Conservation (phyloP, 75 land plant species). For the Ceratopteris richardii region DNA sequence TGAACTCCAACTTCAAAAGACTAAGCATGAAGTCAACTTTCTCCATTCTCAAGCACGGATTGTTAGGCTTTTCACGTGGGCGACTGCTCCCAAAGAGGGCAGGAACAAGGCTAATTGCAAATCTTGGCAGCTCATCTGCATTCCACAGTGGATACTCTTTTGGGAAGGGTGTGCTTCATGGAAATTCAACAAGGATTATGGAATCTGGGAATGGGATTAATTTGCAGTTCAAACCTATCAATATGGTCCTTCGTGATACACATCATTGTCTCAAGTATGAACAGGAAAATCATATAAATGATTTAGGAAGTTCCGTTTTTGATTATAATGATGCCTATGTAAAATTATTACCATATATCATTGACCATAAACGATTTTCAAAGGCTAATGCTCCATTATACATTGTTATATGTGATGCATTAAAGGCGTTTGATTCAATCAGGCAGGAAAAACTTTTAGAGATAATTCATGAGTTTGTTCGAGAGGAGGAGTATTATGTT, state of each 20-base stretch:
- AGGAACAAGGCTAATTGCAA: conserved; percentile 59
- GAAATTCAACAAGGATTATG: too few relatives aligned
- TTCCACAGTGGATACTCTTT: not conserved
- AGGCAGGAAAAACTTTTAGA: conserved; percentile 56
- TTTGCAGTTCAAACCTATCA: conserved; percentile 42
- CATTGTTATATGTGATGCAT: conserved; percentile 74
- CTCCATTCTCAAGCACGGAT: conserved; percentile 34
- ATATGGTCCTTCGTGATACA: conserved; percentile 49
- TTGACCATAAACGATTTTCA: conserved; percentile 22
- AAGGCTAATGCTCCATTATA: conserved; percentile 35
- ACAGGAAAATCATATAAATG: conserved; percentile 39
- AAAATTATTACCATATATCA: conserved; percentile 50
- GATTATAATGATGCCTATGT: conserved; percentile 80
- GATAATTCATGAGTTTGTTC: conserved; percentile 42
- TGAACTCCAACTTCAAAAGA: conserved; percentile 20
- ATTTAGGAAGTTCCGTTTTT: conserved; percentile 80
- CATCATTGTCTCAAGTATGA: conserved; percentile 59
- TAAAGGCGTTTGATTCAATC: conserved; percentile 82
- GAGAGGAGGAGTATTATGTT: conserved; percentile 38
- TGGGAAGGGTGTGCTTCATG: not conserved
- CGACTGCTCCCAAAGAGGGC: conserved; percentile 67
- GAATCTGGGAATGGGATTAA: too few relatives aligned
- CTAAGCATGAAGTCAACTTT: conserved; percentile 26
- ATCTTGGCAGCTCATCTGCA: conserved; percentile 51
- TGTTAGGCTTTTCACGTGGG: conserved; percentile 73